A percentile compares a stretch with the other conserved stretches of the same genome.
Evolutionary conservation across 768 basidiomycete genomes (phyloP).

Genomic region (Termitomyces sp.): DNA sequence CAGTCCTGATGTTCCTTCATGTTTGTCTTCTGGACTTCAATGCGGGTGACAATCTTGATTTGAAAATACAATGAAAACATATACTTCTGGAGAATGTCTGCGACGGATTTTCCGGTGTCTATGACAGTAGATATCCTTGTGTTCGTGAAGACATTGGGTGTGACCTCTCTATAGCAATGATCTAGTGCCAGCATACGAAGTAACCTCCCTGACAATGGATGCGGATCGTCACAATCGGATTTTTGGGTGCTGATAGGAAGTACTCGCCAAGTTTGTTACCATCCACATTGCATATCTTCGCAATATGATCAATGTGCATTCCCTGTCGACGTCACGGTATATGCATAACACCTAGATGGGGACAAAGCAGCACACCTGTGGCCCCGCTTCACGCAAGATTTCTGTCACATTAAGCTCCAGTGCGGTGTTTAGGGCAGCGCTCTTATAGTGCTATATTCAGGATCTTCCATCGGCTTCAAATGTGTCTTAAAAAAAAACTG

Average conservation of each 20-base stretch:
- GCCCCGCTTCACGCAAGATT: conserved; percentile 29
- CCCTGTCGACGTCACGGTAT: conserved; percentile 10
- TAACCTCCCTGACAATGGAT: conserved; percentile 21
- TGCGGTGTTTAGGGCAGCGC: conserved; percentile 20
- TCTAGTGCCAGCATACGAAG: conserved; percentile 25
- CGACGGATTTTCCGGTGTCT: conserved; percentile 22
- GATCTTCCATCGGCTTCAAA: no score
- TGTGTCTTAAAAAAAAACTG: no score
- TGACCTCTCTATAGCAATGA: conserved; percentile 32
- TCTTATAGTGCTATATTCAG: conserved; percentile 10
- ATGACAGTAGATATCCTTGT: conserved; percentile 28
- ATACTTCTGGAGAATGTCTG: conserved; percentile 19
- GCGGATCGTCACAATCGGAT: not conserved
- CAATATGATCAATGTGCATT: conserved; percentile 19
- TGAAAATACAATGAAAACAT: not conserved
- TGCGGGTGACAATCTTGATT: not conserved
- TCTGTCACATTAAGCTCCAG: conserved; percentile 23
- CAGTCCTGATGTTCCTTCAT: conserved; percentile 24
- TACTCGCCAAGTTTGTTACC: conserved; percentile 27
- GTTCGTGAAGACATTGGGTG: conserved; percentile 30
- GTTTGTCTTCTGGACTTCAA: conserved; percentile 23
- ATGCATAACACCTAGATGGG: not conserved
- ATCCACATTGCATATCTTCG: conserved; percentile 24
- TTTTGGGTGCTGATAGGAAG: not conserved
- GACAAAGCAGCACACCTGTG: conserved; percentile 14